These are phyloP conservation scores for Xylaria sp. DNA, from an alignment of 2,329 filamentous ascomycete genomes.

Conservation along the genomic window DNA sequence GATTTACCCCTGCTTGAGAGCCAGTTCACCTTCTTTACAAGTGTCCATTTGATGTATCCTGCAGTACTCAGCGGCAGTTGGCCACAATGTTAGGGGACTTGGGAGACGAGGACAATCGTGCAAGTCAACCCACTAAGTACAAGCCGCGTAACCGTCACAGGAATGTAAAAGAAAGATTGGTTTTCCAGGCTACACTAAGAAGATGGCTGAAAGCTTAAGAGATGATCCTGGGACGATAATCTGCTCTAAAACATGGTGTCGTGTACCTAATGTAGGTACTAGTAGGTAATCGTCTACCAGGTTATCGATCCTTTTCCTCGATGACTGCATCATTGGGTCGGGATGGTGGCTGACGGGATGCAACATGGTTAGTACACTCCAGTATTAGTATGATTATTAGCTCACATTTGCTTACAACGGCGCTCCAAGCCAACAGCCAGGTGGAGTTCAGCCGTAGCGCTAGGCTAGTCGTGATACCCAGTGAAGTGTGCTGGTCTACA, in stretches of 20 bases:
- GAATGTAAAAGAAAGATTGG: not conserved
- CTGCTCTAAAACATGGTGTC: not conserved
- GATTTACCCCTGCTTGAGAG: slow-evolving; percentile 19
- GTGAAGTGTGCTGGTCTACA: not conserved
- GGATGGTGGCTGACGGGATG: slow-evolving; percentile 31
- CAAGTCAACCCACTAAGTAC: not conserved
- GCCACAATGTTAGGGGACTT: slow-evolving; percentile 40
- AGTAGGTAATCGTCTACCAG: not conserved
- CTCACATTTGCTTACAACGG: slow-evolving; percentile 12
- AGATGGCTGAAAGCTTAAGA: not conserved
- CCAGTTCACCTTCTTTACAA: slow-evolving; percentile 31
- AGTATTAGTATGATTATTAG: slow-evolving; percentile 8
- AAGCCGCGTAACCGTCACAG: not conserved
- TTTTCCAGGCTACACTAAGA: too few species aligned
- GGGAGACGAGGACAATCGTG: slow-evolving; percentile 28
- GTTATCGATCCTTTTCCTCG: slow-evolving; percentile 12
- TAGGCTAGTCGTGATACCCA: slow-evolving; percentile 17
- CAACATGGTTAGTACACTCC: slow-evolving; percentile 19
- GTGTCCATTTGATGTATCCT: slow-evolving; percentile 33
- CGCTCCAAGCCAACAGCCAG: slow-evolving; percentile 18
- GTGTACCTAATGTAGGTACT: not conserved
- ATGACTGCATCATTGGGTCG: slow-evolving; percentile 13
- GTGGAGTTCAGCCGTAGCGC: slow-evolving; percentile 6
- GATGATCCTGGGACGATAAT: not conserved
- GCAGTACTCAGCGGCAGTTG: slow-evolving; percentile 43